Percentiles rank a stretch among this genome's conserved stretches.
phyloP scores from a whole-genome alignment of 306 rosid species.

The Rubus parviflorus region DNA sequence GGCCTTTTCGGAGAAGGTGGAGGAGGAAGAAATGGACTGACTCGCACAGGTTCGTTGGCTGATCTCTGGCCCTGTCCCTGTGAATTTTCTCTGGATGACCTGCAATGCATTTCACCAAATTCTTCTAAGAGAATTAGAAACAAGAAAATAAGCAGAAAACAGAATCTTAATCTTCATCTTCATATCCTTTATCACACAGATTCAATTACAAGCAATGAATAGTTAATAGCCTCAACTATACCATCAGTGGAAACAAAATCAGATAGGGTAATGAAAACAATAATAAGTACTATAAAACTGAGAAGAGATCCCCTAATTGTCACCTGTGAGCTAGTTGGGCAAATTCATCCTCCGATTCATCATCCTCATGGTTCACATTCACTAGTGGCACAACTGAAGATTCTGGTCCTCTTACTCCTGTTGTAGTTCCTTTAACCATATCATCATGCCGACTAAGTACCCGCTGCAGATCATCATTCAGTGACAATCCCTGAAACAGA shows the following conservation, averaged over 20 bases:
- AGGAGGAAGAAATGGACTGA: constrained; percentile 68
- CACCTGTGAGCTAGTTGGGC: constrained; percentile 86
- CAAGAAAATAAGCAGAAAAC: background rate
- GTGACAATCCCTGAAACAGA: constrained; percentile 65
- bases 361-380: constrained; percentile 82
- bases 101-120: constrained; percentile 35
- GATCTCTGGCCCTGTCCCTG: constrained; percentile 51
- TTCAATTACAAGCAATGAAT: background rate
- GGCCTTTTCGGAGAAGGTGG: constrained; percentile 81
- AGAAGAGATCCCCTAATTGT: background rate
- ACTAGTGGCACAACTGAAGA: constrained; percentile 61
- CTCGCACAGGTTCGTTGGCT: constrained; percentile 44
- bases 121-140: background rate
- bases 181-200: background rate
- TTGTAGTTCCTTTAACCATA: constrained; percentile 52
- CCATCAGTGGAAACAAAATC: constrained; percentile 1
- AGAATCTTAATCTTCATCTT: constrained; percentile 19
- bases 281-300: background rate
- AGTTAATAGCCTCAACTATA: background rate
- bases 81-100: constrained; percentile 64
- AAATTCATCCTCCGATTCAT: constrained; percentile 81
- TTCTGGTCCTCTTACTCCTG: constrained; percentile 49
- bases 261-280: background rate
- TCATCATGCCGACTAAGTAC: constrained; percentile 70
- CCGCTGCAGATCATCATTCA: constrained; percentile 87